Conservation (phyloP, 305 asterid genomes). For the Salvia sclarea region DNA sequence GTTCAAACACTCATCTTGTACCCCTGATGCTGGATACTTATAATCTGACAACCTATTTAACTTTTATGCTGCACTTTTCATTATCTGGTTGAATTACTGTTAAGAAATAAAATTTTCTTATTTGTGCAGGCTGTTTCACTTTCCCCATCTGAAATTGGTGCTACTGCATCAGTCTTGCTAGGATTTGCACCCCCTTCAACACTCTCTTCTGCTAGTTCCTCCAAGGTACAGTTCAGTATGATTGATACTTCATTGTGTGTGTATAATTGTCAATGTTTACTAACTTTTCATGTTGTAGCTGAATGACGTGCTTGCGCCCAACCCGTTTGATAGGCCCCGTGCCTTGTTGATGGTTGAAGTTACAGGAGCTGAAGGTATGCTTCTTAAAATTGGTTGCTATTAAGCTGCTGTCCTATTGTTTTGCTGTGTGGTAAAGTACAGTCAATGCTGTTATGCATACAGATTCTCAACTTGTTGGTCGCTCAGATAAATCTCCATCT, state of each 20-base stretch:
- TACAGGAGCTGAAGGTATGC: slow-evolving; percentile 71
- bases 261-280: background rate
- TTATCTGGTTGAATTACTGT: background rate
- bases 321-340: slow-evolving; percentile 87
- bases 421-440: slow-evolving; percentile 7
- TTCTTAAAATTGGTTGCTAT: slow-evolving; percentile 10
- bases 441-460: slow-evolving; percentile 30
- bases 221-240: slow-evolving; percentile 54
- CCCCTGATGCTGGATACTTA: slow-evolving; percentile 6
- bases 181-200: slow-evolving; percentile 76
- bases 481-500: slow-evolving; percentile 39
- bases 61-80: slow-evolving; percentile 12
- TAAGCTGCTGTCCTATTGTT: slow-evolving; percentile 19
- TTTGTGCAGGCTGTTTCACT: slow-evolving; percentile 62
- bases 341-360: slow-evolving; percentile 79
- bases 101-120: background rate
- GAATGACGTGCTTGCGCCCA: slow-evolving; percentile 81
- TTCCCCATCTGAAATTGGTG: slow-evolving; percentile 73
- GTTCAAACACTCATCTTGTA: background rate
- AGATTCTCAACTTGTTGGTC: slow-evolving; percentile 47
- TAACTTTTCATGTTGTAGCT: slow-evolving; percentile 52
- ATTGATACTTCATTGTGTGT: background rate
- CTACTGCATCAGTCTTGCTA: slow-evolving; percentile 82
- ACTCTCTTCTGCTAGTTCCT: slow-evolving; percentile 70
- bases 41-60: slow-evolving; percentile 2